phyloP scores from a whole-genome alignment of 495 filamentous ascomycete species.

The Venustampulla echinocandica region DNA sequence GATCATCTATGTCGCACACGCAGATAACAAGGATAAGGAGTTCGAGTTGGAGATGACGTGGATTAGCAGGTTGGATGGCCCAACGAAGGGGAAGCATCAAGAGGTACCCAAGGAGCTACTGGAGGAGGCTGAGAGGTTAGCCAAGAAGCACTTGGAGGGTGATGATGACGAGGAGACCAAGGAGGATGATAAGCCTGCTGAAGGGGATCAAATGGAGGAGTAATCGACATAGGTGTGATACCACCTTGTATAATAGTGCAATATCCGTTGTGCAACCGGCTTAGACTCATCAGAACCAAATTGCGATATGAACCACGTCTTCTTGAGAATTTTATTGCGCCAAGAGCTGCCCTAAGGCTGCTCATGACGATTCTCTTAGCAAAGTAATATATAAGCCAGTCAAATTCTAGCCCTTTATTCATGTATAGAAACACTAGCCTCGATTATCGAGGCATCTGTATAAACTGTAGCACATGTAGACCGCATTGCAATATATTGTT shows the following conservation, averaged over 20 bases:
- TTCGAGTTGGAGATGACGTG: constrained; percentile 99
- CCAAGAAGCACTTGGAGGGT: constrained; percentile 66
- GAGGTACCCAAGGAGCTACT: constrained; percentile 82
- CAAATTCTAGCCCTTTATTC: too few species aligned
- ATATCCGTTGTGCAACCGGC: constrained; percentile 4
- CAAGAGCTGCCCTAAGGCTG: too few species aligned
- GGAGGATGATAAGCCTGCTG: constrained; percentile 35
- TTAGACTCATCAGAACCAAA: not conserved
- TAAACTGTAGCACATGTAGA: too few species aligned
- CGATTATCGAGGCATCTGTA: too few species aligned
- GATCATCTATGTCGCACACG: constrained; percentile 94
- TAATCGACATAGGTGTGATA: constrained; percentile 31
- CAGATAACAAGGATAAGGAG: constrained; percentile 96
- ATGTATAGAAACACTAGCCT: too few species aligned
- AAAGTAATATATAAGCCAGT: too few species aligned
- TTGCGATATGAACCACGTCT: not conserved
- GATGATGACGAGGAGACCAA: constrained; percentile 59
- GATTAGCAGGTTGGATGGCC: constrained; percentile 73
- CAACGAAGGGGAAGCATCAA: constrained; percentile 84
- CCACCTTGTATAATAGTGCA: constrained; percentile 21
- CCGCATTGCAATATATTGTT: too few species aligned
- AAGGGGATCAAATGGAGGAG: constrained; percentile 68
- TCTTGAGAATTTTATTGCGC: not conserved
- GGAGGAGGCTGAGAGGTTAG: constrained; percentile 82
- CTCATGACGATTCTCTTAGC: too few species aligned